Percentiles rank a stretch among this genome's conserved stretches.
phyloP scores from a whole-genome alignment of 2,329 filamentous ascomycete genomes.

The Fusarium decemcellulare region DNA sequence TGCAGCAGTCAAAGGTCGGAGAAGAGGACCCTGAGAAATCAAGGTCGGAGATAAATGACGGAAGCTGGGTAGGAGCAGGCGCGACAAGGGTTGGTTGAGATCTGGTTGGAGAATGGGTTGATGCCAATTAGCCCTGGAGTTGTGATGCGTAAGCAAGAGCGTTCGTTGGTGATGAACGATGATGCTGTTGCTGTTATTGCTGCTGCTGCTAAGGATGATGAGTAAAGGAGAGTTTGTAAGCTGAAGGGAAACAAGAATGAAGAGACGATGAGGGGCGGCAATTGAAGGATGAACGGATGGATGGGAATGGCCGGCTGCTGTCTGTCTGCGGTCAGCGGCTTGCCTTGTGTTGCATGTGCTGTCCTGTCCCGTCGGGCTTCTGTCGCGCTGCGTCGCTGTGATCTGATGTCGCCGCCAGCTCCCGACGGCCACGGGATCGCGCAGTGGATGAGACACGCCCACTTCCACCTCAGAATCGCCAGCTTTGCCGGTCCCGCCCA shows the following conservation, averaged over 20 bases:
- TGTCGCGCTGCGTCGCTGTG: conserved; percentile 19
- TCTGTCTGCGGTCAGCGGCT: conserved; percentile 39
- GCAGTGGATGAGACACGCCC: conserved; percentile 9
- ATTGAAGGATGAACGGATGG: conserved; percentile 25
- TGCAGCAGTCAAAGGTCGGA: background rate
- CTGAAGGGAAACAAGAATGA: conserved; percentile 2
- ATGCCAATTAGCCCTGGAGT: conserved; percentile 3
- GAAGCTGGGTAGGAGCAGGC: conserved; percentile 35
- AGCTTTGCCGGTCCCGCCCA: conserved; percentile 33
- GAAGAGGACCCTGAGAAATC: conserved; percentile 33
- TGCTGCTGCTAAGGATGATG: background rate
- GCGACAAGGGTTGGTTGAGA: conserved; percentile 23
- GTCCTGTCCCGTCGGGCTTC: no score
- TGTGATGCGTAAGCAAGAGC: background rate
- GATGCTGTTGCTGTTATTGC: background rate
- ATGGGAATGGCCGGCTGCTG: conserved; percentile 39
- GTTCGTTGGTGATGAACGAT: conserved; percentile 19
- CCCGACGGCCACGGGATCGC: conserved; percentile 27
- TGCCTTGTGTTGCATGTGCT: no score
- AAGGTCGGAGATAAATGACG: conserved; percentile 35
- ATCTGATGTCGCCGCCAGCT: conserved; percentile 27
- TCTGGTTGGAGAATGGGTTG: conserved; percentile 15
- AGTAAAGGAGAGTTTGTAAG: background rate
- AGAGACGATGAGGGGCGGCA: conserved; percentile 30
- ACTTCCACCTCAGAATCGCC: background rate